Percentiles rank a stretch among this genome's conserved stretches.
Conservation (phyloP, 2,329 filamentous ascomycete species). For the Ophiostoma sp. region DNA sequence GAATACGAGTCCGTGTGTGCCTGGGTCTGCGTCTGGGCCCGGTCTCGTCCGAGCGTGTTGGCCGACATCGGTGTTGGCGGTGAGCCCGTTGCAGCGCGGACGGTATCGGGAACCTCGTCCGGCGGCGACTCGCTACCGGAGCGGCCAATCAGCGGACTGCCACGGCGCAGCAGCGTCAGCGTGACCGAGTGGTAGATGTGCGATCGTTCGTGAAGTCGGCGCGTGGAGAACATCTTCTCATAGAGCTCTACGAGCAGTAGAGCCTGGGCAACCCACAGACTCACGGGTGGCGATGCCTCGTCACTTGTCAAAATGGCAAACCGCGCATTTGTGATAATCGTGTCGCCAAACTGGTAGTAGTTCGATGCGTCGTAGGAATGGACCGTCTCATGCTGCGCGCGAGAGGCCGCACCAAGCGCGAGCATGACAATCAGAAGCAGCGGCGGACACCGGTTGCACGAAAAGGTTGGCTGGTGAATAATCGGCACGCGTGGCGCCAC, state of each 20-base stretch:
- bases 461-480: conserved; percentile 81
- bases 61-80: conserved; percentile 15
- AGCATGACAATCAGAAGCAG: conserved; percentile 76
- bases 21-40: conserved; percentile 12
- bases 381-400: conserved; percentile 48
- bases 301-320: conserved; percentile 80
- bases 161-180: conserved; percentile 75
- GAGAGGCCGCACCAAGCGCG: conserved; percentile 73
- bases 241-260: conserved; percentile 79
- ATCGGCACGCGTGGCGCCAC: conserved; percentile 84
- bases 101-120: conserved; percentile 40
- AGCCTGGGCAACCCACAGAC: conserved; percentile 83
- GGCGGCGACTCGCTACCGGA: conserved; percentile 74
- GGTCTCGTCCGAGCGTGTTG: neutral
- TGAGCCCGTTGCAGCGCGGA: neutral
- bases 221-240: conserved; percentile 85
- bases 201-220: conserved; percentile 75
- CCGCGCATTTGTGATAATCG: conserved; percentile 65
- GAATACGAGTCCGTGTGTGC: conserved; percentile 38
- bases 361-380: conserved; percentile 43
- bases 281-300: conserved; percentile 76
- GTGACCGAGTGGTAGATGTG: conserved; percentile 88
- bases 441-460: conserved; percentile 69
- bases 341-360: conserved; percentile 35
- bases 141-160: conserved; percentile 76